Evolutionary conservation across 306 rosid species (phyloP).

Genomic region (Rosa chinensis): DNA sequence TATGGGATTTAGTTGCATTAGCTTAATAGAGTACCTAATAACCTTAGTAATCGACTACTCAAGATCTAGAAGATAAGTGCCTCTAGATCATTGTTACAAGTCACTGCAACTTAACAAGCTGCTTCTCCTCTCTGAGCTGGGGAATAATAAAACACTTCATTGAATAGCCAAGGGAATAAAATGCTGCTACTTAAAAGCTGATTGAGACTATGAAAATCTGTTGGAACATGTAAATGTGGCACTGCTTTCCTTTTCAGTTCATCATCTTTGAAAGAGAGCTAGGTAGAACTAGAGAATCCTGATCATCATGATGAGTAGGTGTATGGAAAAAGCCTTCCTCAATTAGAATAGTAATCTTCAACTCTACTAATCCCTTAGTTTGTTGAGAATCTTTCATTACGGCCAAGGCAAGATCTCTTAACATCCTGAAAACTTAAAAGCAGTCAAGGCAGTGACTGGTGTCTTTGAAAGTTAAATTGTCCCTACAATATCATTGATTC

Average conservation of each 20-base stretch:
- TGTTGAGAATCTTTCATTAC: slow-evolving; percentile 13
- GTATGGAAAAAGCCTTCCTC: slow-evolving; percentile 24
- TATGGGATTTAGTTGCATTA: background rate
- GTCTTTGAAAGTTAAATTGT: slow-evolving; percentile 31
- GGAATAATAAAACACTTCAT: slow-evolving; percentile 13
- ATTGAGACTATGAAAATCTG: slow-evolving; percentile 24
- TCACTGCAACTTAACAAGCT: slow-evolving; percentile 14
- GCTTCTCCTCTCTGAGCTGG: slow-evolving; percentile 14
- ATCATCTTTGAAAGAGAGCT: slow-evolving; percentile 27
- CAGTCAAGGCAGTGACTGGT: slow-evolving; percentile 37
- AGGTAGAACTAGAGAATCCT: slow-evolving; percentile 4
- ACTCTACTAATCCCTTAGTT: slow-evolving; percentile 21
- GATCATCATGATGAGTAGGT: slow-evolving; percentile 8
- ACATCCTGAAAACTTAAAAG: slow-evolving; percentile 25
- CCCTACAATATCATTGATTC: slow-evolving; percentile 38
- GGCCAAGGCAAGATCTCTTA: slow-evolving; percentile 8
- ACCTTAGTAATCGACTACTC: background rate
- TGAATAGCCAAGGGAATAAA: slow-evolving; percentile 31
- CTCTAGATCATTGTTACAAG: slow-evolving; percentile 13
- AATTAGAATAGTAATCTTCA: slow-evolving; percentile 24
- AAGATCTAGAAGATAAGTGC: background rate
- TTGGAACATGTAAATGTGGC: slow-evolving; percentile 26
- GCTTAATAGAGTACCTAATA: too few relatives aligned
- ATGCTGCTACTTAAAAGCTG: slow-evolving; percentile 23
- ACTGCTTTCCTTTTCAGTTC: slow-evolving; percentile 30